Evolutionary conservation across 106 monocot species (phyloP).

Genomic region (Cymbidium sinense): DNA sequence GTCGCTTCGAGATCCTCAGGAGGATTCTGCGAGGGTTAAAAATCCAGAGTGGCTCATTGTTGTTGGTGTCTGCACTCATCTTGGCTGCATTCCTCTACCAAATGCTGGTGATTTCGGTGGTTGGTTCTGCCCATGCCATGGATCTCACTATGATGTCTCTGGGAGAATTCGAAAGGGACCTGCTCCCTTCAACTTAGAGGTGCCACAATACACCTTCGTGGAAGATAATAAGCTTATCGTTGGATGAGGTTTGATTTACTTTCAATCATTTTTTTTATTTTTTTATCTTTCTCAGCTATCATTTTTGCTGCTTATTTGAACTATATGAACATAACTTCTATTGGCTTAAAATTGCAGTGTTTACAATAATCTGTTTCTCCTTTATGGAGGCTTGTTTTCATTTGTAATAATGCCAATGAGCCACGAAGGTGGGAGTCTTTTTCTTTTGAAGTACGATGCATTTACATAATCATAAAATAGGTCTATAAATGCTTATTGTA

Average conservation of each 20-base stretch:
- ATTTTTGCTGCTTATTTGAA: too few relatives aligned
- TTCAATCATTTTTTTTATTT: not conserved
- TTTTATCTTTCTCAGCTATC: too few relatives aligned
- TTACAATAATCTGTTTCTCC: too few relatives aligned
- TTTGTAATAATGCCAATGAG: too few relatives aligned
- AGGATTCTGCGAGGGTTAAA: conserved; percentile 54
- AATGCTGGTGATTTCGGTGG: conserved; percentile 78
- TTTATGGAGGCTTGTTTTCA: too few relatives aligned
- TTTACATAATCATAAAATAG: too few relatives aligned
- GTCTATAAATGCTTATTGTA: too few relatives aligned
- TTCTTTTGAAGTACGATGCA: too few relatives aligned
- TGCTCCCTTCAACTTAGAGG: conserved; percentile 73
- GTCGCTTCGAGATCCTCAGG: conserved; percentile 65
- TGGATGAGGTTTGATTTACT: conserved; percentile 19
- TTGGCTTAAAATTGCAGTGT: too few relatives aligned
- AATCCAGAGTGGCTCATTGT: conserved; percentile 77
- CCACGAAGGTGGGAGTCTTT: too few relatives aligned
- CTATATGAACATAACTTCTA: too few relatives aligned
- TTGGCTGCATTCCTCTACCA: conserved; percentile 82
- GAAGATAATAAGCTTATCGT: conserved; percentile 40
- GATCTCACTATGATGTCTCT: conserved; percentile 77
- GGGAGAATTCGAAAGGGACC: conserved; percentile 88
- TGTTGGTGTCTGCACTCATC: conserved; percentile 69
- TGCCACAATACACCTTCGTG: conserved; percentile 55
- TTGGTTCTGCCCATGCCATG: conserved; percentile 89